These are phyloP conservation scores for Ogataea pini DNA, from an alignment of 805 yeast species.

Conservation along the genomic window DNA sequence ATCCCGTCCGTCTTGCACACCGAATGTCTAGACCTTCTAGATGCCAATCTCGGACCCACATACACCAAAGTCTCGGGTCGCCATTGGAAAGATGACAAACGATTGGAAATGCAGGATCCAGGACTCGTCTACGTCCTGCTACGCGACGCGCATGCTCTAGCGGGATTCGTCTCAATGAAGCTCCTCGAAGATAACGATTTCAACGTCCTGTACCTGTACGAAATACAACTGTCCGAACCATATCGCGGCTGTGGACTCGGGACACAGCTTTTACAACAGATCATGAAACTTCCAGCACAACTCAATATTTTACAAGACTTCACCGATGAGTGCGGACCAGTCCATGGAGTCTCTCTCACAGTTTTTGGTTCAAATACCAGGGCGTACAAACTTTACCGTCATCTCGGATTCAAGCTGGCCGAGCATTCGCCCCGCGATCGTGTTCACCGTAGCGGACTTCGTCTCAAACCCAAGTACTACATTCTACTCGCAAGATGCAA, in stretches of 20 bases:
- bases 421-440: constrained; percentile 48
- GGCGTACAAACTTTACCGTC: constrained; percentile 47
- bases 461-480: constrained; percentile 46
- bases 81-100: constrained; percentile 45
- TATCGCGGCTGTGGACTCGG: constrained; percentile 44
- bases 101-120: constrained; percentile 46
- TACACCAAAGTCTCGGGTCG: constrained; percentile 35
- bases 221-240: constrained; percentile 47
- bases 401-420: constrained; percentile 40
- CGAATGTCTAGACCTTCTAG: constrained; percentile 27
- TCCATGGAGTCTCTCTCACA: constrained; percentile 44
- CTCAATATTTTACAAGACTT: constrained; percentile 15
- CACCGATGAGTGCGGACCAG: constrained; percentile 1
- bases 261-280: constrained; percentile 34
- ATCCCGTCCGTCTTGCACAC: constrained; percentile 2
- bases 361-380: constrained; percentile 48
- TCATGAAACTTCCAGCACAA: constrained; percentile 36
- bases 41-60: constrained; percentile 28
- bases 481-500: constrained; percentile 20
- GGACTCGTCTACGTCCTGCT: constrained; percentile 44
- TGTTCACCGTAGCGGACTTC: constrained; percentile 43
- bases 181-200: constrained; percentile 42
- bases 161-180: constrained; percentile 49
- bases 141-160: constrained; percentile 15
- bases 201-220: constrained; percentile 53